Base-by-base conservation (phyloP, 108 stramenopile genomes). In the Cyclostephanos tholiformis region DNA sequence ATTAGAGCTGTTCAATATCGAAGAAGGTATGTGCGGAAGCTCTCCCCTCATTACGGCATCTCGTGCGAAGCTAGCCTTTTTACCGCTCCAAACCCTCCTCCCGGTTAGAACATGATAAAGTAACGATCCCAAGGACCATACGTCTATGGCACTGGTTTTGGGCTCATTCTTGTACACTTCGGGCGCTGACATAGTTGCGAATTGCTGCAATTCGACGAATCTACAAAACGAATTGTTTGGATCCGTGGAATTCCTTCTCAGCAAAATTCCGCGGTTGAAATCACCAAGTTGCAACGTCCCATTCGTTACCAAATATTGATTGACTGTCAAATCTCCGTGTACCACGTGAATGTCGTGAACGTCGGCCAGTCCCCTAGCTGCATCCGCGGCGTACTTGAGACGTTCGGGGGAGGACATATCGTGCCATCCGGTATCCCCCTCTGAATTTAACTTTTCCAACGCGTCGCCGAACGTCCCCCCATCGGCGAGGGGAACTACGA, bases 251-350 rank as follows among this genome's bases (percentile, higher is more conserved):
- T 66, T 66, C 50, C 30, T 44, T 19, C 50, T 66, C 19, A 72
- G 7, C 29, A 72, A 72, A 17, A 65, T 49, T 19, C 65, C 71
- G 5, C 55, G 71, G 49, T 72, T 72, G 71, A 72, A 72, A 38
- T 72, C 71, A 11, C 51, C 65, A 26, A 72, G 36, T 22, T 38
- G 48, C 27, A 67, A 51, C 20, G 26, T 27, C 16, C 64, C 57
- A 30, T 26, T 65, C 38, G 19, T 43, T 9, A 67, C 29, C 65
- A 72, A 67, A 25, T 66, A 72, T 67, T 72, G 71, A 32, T 72
- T 72, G 13, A 26, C 30, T 51, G 71, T 79, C 29, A 79, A 41
- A 39, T 79, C 78, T 56, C 65, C 72, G 32, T 79, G 78, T 6
- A 75, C 78, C 32, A 65, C 65, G 20, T 52, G 23, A 6, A 20